These are phyloP conservation scores for Sporothrix globosa DNA, from an alignment of 2,329 filamentous ascomycete species.

Conservation along the genomic window DNA sequence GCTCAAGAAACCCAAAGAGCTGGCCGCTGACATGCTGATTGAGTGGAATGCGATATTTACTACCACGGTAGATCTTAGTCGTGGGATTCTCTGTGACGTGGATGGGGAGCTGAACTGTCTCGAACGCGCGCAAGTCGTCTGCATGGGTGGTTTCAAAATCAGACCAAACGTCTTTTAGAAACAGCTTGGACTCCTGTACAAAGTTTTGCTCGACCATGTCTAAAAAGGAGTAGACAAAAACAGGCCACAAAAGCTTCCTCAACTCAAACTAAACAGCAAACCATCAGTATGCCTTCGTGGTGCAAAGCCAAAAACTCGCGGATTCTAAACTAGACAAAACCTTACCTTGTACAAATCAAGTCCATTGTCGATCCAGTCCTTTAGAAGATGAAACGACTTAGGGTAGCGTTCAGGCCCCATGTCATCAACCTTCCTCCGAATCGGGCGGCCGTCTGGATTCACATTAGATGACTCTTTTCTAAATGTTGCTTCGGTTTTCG, in stretches of 20 bases:
- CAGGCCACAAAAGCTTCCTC: conserved; percentile 83
- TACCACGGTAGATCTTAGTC: conserved; percentile 79
- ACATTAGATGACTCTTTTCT: conserved; percentile 85
- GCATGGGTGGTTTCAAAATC: conserved; percentile 77
- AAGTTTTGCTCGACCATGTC: conserved; percentile 75
- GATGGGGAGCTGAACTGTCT: conserved; percentile 71
- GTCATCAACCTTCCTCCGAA: conserved; percentile 67
- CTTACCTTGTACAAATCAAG: conserved; percentile 89
- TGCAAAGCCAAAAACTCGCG: too few species aligned
- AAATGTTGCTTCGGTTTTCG: conserved; percentile 87
- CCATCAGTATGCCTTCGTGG: background rate
- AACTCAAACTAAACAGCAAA: conserved; percentile 70
- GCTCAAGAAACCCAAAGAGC: conserved; percentile 85
- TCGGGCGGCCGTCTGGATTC: conserved; percentile 77
- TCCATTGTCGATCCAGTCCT: conserved; percentile 85
- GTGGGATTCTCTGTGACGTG: conserved; percentile 77
- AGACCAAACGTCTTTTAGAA: conserved; percentile 68
- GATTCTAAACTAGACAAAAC: conserved; percentile 20
- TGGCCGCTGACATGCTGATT: conserved; percentile 82
- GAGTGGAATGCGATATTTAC: conserved; percentile 88
- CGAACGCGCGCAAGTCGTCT: conserved; percentile 78
- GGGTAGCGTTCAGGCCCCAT: conserved; percentile 75
- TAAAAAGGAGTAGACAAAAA: conserved; percentile 92
- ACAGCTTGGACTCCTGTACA: conserved; percentile 70
- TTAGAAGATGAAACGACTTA: conserved; percentile 72